phyloP scores from a whole-genome alignment of 441 rosid genomes.

The Isatis lusitanica region DNA sequence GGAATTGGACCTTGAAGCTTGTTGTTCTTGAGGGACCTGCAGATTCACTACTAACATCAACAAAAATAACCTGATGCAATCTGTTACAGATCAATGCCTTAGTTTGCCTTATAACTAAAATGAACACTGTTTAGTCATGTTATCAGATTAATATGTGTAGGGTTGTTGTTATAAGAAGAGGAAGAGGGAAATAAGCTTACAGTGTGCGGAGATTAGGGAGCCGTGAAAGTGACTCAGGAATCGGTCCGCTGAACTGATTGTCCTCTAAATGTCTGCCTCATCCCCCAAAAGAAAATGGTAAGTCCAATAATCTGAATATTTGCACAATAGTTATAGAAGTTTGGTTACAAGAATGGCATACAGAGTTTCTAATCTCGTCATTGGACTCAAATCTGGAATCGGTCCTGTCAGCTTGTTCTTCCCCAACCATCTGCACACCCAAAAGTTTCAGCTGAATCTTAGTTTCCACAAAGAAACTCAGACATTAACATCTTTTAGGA shows the following conservation, averaged over 20 bases:
- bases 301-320: constrained; percentile 1
- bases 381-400: constrained; percentile 60
- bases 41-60: constrained; percentile 14
- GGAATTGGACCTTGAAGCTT: constrained; percentile 62
- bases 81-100: background rate
- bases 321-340: constrained; percentile 6
- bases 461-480: background rate
- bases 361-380: constrained; percentile 60
- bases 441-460: constrained; percentile 22
- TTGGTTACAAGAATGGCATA: constrained; percentile 41
- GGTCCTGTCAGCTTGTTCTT: constrained; percentile 65
- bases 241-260: constrained; percentile 60
- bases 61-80: background rate
- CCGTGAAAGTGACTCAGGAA: constrained; percentile 62
- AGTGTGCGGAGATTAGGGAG: constrained; percentile 52
- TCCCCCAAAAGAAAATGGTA: constrained; percentile 14
- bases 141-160: constrained; percentile 5
- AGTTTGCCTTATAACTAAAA: background rate
- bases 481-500: background rate
- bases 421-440: constrained; percentile 64
- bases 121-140: constrained; percentile 3
- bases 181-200: constrained; percentile 43
- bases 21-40: constrained; percentile 75
- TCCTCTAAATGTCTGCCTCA: constrained; percentile 71
- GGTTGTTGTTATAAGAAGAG: background rate